Percentiles rank a stretch among this genome's conserved stretches.
phyloP scores from a whole-genome alignment of 1,139 yeast genomes.

The Scheffersomyces segobiensis region DNA sequence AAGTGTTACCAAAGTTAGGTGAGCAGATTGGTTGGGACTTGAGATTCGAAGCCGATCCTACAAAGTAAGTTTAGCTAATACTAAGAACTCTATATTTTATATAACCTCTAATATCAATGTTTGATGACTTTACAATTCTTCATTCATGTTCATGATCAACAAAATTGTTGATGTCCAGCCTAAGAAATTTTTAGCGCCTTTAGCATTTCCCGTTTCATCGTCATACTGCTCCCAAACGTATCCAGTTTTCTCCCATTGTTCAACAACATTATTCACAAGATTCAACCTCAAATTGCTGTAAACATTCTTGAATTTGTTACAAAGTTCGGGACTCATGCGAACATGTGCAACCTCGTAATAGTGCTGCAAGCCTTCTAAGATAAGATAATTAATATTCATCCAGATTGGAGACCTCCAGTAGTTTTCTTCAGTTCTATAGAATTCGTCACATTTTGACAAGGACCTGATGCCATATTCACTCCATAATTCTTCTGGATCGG shows the following conservation, averaged over 20 bases:
- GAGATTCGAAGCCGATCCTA: constrained; percentile 69
- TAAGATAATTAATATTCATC: constrained; percentile 86
- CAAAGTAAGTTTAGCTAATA: constrained; percentile 22
- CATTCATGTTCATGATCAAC: constrained; percentile 81
- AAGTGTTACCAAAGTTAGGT: constrained; percentile 84
- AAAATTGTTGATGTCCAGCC: constrained; percentile 93
- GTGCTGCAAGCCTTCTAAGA: constrained; percentile 65
- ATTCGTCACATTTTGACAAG: constrained; percentile 64
- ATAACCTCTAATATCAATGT: not conserved
- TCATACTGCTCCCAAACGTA: constrained; percentile 92
- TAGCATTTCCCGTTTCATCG: constrained; percentile 70
- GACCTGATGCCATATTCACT: constrained; percentile 80
- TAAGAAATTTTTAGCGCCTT: constrained; percentile 84
- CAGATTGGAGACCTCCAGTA: constrained; percentile 97
- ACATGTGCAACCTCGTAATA: constrained; percentile 32
- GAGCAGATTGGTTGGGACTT: constrained; percentile 94
- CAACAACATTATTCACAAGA: constrained; percentile 64
- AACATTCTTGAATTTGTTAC: constrained; percentile 31
- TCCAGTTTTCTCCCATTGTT: constrained; percentile 74
- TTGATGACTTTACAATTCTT: constrained; percentile 13
- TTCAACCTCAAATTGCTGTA: constrained; percentile 64
- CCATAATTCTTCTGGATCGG: constrained; percentile 77
- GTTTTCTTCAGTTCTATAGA: constrained; percentile 78
- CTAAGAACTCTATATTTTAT: not conserved
- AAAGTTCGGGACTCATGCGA: constrained; percentile 26